Percentiles rank a stretch among this genome's conserved stretches.
These are phyloP conservation scores for Backusella morwellensis DNA, from an alignment of 192 early-diverging fungal genomes.

Conservation along the genomic window DNA sequence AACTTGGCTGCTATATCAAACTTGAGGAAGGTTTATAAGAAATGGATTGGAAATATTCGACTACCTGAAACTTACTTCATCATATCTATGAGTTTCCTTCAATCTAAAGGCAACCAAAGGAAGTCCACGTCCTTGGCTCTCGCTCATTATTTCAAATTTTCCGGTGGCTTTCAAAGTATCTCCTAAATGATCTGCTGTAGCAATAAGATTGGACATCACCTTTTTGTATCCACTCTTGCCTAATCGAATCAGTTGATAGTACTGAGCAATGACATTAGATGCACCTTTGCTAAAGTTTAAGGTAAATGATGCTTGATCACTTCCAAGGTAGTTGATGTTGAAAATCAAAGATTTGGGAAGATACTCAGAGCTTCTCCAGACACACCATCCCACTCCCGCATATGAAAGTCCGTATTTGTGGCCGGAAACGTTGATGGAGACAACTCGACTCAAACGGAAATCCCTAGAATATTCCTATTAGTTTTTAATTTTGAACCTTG, in stretches of 20 bases:
- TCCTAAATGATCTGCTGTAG: conserved; percentile 57
- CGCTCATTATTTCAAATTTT: conserved; percentile 59
- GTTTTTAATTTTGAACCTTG: background rate
- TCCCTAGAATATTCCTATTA: conserved; percentile 16
- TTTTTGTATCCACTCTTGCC: conserved; percentile 64
- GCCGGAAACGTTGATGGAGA: conserved; percentile 79
- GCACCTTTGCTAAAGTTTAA: conserved; percentile 77
- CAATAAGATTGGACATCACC: conserved; percentile 62
- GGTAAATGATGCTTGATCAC: conserved; percentile 55
- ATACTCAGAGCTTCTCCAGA: conserved; percentile 68
- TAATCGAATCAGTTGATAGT: conserved; percentile 77
- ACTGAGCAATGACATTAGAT: conserved; percentile 74
- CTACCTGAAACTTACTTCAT: conserved; percentile 28
- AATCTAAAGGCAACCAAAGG: conserved; percentile 69
- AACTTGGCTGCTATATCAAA: conserved; percentile 56
- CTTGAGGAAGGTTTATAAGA: conserved; percentile 34
- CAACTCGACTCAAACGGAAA: conserved; percentile 66
- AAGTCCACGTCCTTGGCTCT: conserved; percentile 42
- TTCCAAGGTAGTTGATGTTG: conserved; percentile 71
- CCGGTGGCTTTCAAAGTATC: conserved; percentile 53
- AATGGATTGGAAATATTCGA: conserved; percentile 11
- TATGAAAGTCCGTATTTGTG: conserved; percentile 88
- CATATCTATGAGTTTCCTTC: conserved; percentile 26
- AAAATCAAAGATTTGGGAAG: conserved; percentile 77
- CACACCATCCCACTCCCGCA: conserved; percentile 79